A percentile compares a stretch with the other conserved stretches of the same genome.
Conservation (phyloP, 257 asterid genomes). For the Gardenia jasminoides region DNA sequence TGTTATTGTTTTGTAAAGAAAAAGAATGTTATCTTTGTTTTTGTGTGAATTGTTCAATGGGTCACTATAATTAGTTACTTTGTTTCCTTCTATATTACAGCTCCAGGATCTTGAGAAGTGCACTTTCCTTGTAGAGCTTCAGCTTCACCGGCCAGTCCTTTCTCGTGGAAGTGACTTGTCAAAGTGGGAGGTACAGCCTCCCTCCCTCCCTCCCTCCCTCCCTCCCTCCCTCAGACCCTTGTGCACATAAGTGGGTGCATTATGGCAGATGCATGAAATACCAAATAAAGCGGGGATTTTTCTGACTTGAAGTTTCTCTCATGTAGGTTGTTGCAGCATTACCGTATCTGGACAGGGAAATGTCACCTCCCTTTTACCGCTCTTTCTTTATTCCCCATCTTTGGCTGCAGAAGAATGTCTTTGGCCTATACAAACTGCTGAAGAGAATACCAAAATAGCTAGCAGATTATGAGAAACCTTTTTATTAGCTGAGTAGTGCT, state of each 20-base stretch:
- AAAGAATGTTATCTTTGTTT: background rate
- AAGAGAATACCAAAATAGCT: constrained; percentile 59
- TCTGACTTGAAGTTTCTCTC: constrained; percentile 16
- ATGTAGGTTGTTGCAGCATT: constrained; percentile 79
- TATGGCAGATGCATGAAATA: no score
- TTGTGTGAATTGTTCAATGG: background rate
- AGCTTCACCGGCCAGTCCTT: constrained; percentile 73
- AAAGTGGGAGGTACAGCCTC: constrained; percentile 81
- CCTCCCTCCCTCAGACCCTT: background rate
- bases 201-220: constrained; percentile 22
- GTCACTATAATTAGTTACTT: constrained; percentile 5
- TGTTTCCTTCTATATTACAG: constrained; percentile 39
- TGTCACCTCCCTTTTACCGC: constrained; percentile 83
- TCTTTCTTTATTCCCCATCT: constrained; percentile 84
- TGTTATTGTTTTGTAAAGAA: background rate
- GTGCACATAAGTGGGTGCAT: background rate
- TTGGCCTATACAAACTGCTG: constrained; percentile 80
- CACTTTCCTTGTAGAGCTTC: constrained; percentile 82
- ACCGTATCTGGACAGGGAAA: constrained; percentile 84
- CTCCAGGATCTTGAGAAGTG: constrained; percentile 67
- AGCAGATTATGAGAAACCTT: constrained; percentile 1
- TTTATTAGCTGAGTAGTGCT: background rate
- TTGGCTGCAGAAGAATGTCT: constrained; percentile 87
- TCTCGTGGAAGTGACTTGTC: constrained; percentile 83
- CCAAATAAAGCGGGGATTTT: background rate